A percentile compares a stretch with the other conserved stretches of the same genome.
Conservation (phyloP, 1,139 yeast species). For the Torulaspora globosa region DNA sequence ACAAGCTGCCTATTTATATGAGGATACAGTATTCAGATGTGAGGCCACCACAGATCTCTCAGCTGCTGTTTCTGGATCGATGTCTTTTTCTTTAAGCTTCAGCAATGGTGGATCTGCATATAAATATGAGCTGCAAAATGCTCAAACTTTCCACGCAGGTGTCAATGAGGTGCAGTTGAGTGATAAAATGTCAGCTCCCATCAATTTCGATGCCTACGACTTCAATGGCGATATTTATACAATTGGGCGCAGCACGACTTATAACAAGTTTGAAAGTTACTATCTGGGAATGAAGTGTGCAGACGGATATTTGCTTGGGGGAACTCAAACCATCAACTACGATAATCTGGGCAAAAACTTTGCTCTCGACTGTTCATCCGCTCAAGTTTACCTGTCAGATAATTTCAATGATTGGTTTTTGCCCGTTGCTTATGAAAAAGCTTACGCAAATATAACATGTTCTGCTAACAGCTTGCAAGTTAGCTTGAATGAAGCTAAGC, state of each 20-base stretch:
- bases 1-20: slow-evolving; percentile 36
- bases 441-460: slow-evolving; percentile 24
- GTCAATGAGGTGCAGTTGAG: slow-evolving; percentile 21
- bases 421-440: slow-evolving; percentile 24
- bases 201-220: slow-evolving; percentile 28
- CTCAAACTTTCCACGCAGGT: slow-evolving; percentile 32
- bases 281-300: slow-evolving; percentile 36
- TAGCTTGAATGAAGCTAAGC: slow-evolving; percentile 20
- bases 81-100: slow-evolving; percentile 33
- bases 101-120: slow-evolving; percentile 36
- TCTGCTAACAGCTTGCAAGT: slow-evolving; percentile 23
- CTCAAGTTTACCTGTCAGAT: slow-evolving; percentile 30
- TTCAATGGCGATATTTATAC: slow-evolving; percentile 24
- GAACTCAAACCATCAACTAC: slow-evolving; percentile 28
- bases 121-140: slow-evolving; percentile 33
- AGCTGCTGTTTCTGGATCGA: slow-evolving; percentile 28
- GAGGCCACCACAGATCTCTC: slow-evolving; percentile 26
- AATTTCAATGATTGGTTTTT: slow-evolving; percentile 36
- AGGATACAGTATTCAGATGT: slow-evolving; percentile 34
- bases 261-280: slow-evolving; percentile 34
- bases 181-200: slow-evolving; percentile 25
- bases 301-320: slow-evolving; percentile 31
- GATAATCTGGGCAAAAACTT: slow-evolving; percentile 24
- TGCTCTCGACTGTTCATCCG: slow-evolving; percentile 31
- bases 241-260: slow-evolving; percentile 34